Conservation (phyloP, 75 land plant genomes). For the Cunninghamia lanceolata region DNA sequence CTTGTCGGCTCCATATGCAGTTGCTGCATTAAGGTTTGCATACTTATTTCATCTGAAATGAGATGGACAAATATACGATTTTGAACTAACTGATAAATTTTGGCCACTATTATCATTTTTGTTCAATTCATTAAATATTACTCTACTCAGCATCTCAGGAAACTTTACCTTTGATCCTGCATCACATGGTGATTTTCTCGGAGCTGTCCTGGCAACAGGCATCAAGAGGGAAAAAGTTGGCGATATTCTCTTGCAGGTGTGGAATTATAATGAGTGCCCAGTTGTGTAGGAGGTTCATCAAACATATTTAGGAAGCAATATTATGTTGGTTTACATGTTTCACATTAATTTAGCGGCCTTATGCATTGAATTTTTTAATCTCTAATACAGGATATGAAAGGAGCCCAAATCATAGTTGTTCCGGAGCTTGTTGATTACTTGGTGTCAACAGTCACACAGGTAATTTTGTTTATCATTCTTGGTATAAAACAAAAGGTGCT, state of each 20-base stretch:
- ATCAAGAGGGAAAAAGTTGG: slow-evolving; percentile 89
- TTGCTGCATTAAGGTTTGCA: slow-evolving; percentile 75
- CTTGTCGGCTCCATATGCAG: slow-evolving; percentile 54
- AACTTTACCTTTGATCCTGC: slow-evolving; percentile 81
- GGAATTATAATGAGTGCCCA: neutral
- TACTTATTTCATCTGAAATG: slow-evolving; percentile 7
- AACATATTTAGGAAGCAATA: neutral
- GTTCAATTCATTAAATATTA: neutral
- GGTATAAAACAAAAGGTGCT: neutral
- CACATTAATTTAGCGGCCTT: neutral
- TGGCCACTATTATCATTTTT: neutral
- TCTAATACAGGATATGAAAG: slow-evolving; percentile 63
- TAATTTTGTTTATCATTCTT: slow-evolving; percentile 12
- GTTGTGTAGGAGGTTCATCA: neutral
- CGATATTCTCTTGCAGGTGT: slow-evolving; percentile 87
- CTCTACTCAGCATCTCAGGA: slow-evolving; percentile 70
- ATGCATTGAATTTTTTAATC: neutral
- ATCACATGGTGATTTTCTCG: slow-evolving; percentile 93
- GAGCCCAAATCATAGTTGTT: slow-evolving; percentile 83
- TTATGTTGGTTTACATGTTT: neutral
- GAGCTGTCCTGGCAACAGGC: slow-evolving; percentile 87
- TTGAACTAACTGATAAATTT: neutral
- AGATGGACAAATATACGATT: neutral
- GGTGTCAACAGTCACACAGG: slow-evolving; percentile 74
- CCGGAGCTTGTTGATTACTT: slow-evolving; percentile 88